phyloP scores from a whole-genome alignment of 768 basidiomycete species.

The Lepiota venenata region DNA sequence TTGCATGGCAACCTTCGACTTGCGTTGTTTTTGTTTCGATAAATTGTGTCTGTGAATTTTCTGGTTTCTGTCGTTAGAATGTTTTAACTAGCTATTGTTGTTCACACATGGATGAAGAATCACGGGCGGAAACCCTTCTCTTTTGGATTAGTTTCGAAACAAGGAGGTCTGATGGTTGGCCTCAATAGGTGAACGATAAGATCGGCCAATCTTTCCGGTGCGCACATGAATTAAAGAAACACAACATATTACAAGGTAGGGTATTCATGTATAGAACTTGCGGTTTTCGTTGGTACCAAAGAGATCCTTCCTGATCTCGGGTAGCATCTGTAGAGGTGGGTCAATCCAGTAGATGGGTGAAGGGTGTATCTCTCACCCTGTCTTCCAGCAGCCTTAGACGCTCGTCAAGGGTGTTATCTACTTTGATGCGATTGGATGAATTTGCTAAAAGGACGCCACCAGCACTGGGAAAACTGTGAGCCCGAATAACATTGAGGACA shows the following conservation, averaged over 20 bases:
- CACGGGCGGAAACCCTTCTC: too few relatives aligned
- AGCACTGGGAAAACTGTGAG: slow-evolving; percentile 50
- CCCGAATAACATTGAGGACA: not conserved
- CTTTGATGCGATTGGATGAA: slow-evolving; percentile 72
- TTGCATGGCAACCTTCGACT: too few relatives aligned
- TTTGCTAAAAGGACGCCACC: slow-evolving; percentile 82
- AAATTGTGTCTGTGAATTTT: too few relatives aligned
- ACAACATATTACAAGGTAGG: slow-evolving; percentile 1
- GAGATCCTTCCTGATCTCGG: slow-evolving; percentile 85
- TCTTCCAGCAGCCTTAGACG: slow-evolving; percentile 87
- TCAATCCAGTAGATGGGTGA: not conserved
- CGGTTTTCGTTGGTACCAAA: slow-evolving; percentile 91
- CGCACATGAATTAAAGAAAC: not conserved
- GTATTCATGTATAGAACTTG: slow-evolving; percentile 74
- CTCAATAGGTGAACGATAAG: not conserved
- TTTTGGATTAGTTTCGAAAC: too few relatives aligned
- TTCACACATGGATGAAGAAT: too few relatives aligned
- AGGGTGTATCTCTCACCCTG: slow-evolving; percentile 49
- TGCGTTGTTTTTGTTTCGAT: too few relatives aligned
- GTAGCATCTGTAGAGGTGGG: slow-evolving; percentile 70
- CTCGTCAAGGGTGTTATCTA: slow-evolving; percentile 96
- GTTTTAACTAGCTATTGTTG: too few relatives aligned
- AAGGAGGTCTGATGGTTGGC: too few relatives aligned
- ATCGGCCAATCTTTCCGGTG: not conserved
- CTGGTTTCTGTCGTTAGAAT: too few relatives aligned